Evolutionary conservation across 352 stramenopile species (phyloP).

Genomic region (Phytophthora ohioensis): DNA sequence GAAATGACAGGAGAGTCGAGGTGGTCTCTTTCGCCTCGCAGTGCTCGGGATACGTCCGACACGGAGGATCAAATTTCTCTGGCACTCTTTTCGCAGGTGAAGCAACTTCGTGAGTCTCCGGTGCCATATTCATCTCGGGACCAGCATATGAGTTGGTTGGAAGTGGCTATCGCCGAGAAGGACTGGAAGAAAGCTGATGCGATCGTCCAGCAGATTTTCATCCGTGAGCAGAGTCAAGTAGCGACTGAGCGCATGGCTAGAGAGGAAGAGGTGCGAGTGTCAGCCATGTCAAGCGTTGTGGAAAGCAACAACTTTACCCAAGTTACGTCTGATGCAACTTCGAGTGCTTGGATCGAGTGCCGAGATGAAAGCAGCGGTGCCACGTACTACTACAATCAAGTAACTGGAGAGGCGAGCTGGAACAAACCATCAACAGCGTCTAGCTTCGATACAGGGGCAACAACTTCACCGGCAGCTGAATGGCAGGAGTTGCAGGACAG

Average conservation of each 20-base stretch:
- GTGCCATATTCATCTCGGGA: slow-evolving; percentile 64
- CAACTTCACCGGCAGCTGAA: neutral
- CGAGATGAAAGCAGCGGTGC: slow-evolving; percentile 44
- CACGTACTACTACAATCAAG: slow-evolving; percentile 59
- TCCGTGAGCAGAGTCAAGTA: slow-evolving; percentile 65
- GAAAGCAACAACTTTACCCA: neutral
- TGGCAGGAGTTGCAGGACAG: slow-evolving; percentile 40
- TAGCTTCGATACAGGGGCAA: neutral
- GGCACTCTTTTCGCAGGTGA: slow-evolving; percentile 61
- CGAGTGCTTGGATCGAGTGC: slow-evolving; percentile 36
- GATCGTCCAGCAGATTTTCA: slow-evolving; percentile 75
- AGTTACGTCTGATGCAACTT: neutral
- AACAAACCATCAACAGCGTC: slow-evolving; percentile 12
- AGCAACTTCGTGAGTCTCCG: slow-evolving; percentile 51
- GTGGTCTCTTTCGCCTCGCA: slow-evolving; percentile 86
- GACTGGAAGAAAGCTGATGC: slow-evolving; percentile 78
- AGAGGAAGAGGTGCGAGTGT: slow-evolving; percentile 12
- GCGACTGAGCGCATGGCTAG: slow-evolving; percentile 33
- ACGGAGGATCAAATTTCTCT: slow-evolving; percentile 68
- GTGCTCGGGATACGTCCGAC: slow-evolving; percentile 60
- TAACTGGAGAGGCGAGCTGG: slow-evolving; percentile 58
- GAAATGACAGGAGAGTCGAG: slow-evolving; percentile 86
- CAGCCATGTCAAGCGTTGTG: neutral
- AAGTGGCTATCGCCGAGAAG: slow-evolving; percentile 60
- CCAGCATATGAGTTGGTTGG: slow-evolving; percentile 78